Conservation (phyloP, 257 asterid genomes). For the Przewalskia tangutica region DNA sequence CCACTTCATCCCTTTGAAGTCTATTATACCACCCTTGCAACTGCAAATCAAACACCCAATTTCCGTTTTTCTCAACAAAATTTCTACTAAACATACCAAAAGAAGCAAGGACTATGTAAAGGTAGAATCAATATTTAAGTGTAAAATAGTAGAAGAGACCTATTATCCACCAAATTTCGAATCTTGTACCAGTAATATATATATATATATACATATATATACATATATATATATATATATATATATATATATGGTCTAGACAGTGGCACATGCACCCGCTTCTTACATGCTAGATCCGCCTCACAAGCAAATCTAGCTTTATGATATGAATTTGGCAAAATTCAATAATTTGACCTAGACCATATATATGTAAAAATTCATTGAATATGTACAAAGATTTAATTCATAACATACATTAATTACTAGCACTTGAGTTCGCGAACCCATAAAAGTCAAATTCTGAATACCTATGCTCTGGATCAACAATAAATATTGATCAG, state of each 20-base stretch:
- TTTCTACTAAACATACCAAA: not conserved
- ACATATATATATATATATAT: too few relatives aligned
- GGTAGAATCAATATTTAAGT: not conserved
- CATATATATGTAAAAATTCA: not conserved
- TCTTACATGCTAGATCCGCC: not conserved
- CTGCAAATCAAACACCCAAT: slow-evolving; percentile 28
- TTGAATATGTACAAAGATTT: too few relatives aligned
- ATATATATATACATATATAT: too few relatives aligned
- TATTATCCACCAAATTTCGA: too few relatives aligned
- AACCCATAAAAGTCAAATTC: not conserved
- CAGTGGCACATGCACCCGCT: not conserved
- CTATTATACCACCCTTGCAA: slow-evolving; percentile 91
- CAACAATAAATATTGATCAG: not conserved
- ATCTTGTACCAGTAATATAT: too few relatives aligned
- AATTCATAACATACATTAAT: too few relatives aligned
- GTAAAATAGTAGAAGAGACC: too few relatives aligned
- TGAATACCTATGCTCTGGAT: not conserved
- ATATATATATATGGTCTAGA: too few relatives aligned
- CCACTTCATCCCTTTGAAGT: slow-evolving; percentile 89
- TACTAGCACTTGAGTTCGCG: not conserved
- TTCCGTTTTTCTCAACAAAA: not conserved
- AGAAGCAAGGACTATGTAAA: not conserved
- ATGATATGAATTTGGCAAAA: too few relatives aligned
- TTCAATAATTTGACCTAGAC: not conserved
- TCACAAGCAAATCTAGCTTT: too few relatives aligned